phyloP scores from a whole-genome alignment of 306 rosid genomes.

The Vigna nakashimae region DNA sequence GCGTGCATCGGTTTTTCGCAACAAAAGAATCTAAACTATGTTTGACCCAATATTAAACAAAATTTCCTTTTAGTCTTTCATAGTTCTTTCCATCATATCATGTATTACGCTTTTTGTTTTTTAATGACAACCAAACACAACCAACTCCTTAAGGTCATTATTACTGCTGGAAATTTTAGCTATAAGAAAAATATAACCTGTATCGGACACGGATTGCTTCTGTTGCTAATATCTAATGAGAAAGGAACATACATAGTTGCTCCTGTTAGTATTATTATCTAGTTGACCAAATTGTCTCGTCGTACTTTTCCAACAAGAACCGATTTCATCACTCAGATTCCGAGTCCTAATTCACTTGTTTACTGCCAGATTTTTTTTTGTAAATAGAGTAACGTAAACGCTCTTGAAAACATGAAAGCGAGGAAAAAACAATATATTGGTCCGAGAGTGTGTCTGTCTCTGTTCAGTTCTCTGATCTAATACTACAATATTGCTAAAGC shows the following conservation, averaged over 20 bases:
- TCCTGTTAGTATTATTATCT: not conserved
- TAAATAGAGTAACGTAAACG: not conserved
- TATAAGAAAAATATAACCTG: too few relatives aligned
- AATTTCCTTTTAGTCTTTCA: not conserved
- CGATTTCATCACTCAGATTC: not conserved
- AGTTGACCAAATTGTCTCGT: not conserved
- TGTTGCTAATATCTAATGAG: not conserved
- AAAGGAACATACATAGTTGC: not conserved
- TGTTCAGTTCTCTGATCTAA: not conserved
- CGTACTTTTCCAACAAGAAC: not conserved
- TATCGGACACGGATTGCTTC: not conserved
- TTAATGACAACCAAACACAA: not conserved
- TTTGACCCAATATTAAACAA: too few relatives aligned
- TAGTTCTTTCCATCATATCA: not conserved
- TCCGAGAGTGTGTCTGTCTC: conserved; percentile 28
- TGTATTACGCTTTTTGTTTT: not conserved
- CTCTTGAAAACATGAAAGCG: not conserved
- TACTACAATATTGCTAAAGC: not conserved
- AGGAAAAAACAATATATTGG: conserved; percentile 22
- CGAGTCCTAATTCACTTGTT: too few relatives aligned
- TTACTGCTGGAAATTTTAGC: too few relatives aligned
- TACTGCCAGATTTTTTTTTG: not conserved
- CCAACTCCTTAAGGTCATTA: not conserved
- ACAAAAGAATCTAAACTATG: too few relatives aligned
- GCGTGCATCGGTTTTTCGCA: too few relatives aligned